A percentile compares a stretch with the other conserved stretches of the same genome.
phyloP scores from a whole-genome alignment of 805 yeast species.

The Yarrowia sp. region DNA sequence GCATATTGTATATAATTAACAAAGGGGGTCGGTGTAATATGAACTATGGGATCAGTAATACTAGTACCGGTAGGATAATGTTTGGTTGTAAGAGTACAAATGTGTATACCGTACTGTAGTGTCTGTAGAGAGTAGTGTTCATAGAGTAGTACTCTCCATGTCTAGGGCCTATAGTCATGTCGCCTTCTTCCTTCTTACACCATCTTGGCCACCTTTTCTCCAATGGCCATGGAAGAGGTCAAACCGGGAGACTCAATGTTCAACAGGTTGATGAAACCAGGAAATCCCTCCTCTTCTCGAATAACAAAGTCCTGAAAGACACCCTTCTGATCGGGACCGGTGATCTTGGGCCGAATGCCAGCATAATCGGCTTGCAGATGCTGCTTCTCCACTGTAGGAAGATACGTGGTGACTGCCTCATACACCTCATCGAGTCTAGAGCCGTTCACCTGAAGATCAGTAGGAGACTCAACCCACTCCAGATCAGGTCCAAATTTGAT shows the following conservation, averaged over 20 bases:
- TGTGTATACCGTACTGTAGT: too few species aligned
- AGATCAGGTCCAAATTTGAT: slow-evolving; percentile 87
- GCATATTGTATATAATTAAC: not conserved
- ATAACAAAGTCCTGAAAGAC: slow-evolving; percentile 77
- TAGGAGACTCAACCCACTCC: slow-evolving; percentile 67
- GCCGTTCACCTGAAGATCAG: slow-evolving; percentile 47
- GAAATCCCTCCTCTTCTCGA: slow-evolving; percentile 69
- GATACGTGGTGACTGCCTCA: slow-evolving; percentile 64
- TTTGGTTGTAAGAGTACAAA: too few species aligned
- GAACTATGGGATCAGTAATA: too few species aligned
- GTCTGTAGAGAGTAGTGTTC: too few species aligned
- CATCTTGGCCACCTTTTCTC: slow-evolving; percentile 61
- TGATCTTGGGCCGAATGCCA: slow-evolving; percentile 84
- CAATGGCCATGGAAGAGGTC: slow-evolving; percentile 84
- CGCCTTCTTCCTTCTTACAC: not conserved
- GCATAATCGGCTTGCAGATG: slow-evolving; percentile 71
- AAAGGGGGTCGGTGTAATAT: too few species aligned
- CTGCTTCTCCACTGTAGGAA: slow-evolving; percentile 61
- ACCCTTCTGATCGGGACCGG: slow-evolving; percentile 53
- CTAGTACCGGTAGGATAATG: too few species aligned
- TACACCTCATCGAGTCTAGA: slow-evolving; percentile 62
- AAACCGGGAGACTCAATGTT: slow-evolving; percentile 94
- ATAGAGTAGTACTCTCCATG: too few species aligned
- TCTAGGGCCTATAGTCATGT: too few species aligned
- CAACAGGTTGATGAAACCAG: slow-evolving; percentile 78